Evolutionary conservation across 1,284 basidiomycete species (phyloP).

Genomic region (Pseudozyma sp.): DNA sequence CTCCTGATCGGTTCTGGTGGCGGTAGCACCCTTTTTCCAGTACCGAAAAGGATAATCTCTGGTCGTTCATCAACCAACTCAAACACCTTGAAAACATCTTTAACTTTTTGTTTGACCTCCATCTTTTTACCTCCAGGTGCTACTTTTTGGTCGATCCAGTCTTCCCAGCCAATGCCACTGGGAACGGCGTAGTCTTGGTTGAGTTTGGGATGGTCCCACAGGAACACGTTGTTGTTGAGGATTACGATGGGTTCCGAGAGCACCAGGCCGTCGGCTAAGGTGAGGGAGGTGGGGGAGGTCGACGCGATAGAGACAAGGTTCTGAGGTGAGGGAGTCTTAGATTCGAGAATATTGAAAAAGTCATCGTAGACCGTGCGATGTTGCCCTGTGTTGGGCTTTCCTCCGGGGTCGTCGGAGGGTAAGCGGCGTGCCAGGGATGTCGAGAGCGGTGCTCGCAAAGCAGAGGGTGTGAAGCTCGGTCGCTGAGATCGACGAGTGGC

Average conservation of each 20-base stretch:
- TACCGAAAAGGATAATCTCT: conserved; percentile 92
- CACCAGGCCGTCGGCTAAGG: conserved; percentile 75
- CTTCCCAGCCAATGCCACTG: conserved; percentile 70
- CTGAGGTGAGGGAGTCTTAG: conserved; percentile 3
- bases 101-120: conserved; percentile 22
- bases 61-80: conserved; percentile 54
- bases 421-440: background rate
- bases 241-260: conserved; percentile 83
- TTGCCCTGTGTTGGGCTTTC: conserved; percentile 58
- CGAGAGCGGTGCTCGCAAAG: background rate
- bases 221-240: conserved; percentile 81
- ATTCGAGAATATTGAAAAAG: conserved; percentile 58
- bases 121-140: conserved; percentile 15
- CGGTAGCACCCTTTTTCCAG: conserved; percentile 79
- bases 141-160: conserved; percentile 76
- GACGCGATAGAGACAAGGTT: conserved; percentile 33
- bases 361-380: conserved; percentile 62
- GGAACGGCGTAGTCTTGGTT: conserved; percentile 58
- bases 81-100: conserved; percentile 45
- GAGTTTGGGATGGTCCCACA: conserved; percentile 85
- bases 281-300: conserved; percentile 44
- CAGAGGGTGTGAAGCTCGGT: background rate
- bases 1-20: conserved; percentile 78
- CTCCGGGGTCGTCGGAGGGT: conserved; percentile 57
- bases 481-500: background rate